Evolutionary conservation across 257 asterid species (phyloP).

Genomic region (Craterostigma plantagineum): DNA sequence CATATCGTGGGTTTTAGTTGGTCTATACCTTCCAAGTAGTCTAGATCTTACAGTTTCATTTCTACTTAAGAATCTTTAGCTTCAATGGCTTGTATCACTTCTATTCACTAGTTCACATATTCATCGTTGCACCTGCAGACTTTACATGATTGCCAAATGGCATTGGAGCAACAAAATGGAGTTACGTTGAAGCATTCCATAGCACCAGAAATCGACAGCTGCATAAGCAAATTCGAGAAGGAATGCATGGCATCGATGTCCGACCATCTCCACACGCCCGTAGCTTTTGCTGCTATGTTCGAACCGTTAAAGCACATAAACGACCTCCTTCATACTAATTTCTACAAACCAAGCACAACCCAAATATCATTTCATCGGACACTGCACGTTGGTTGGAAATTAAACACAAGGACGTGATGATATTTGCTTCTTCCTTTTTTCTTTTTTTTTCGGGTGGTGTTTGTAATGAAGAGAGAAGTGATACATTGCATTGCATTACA

Average conservation of each 20-base stretch:
- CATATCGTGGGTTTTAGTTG: too few relatives aligned
- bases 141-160: constrained; percentile 42
- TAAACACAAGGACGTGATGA: too few relatives aligned
- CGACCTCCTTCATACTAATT: constrained; percentile 80
- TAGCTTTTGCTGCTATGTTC: constrained; percentile 79
- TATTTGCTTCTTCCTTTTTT: too few relatives aligned
- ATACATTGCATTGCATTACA: too few relatives aligned
- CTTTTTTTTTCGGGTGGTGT: too few relatives aligned
- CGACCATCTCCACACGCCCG: constrained; percentile 87
- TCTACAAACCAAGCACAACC: too few relatives aligned
- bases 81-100: constrained; percentile 3
- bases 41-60: background rate
- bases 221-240: constrained; percentile 47
- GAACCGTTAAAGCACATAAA: constrained; percentile 79
- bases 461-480: too few relatives aligned
- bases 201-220: constrained; percentile 38
- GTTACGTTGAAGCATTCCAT: constrained; percentile 29
- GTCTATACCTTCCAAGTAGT: background rate
- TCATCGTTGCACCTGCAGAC: constrained; percentile 23
- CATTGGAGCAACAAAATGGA: constrained; percentile 21
- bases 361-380: too few relatives aligned
- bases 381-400: too few relatives aligned
- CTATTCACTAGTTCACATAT: too few relatives aligned
- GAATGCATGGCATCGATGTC: constrained; percentile 60
- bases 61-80: constrained; percentile 3